Conservation (phyloP, 2,329 filamentous ascomycete genomes). For the Meredithiella fracta region DNA sequence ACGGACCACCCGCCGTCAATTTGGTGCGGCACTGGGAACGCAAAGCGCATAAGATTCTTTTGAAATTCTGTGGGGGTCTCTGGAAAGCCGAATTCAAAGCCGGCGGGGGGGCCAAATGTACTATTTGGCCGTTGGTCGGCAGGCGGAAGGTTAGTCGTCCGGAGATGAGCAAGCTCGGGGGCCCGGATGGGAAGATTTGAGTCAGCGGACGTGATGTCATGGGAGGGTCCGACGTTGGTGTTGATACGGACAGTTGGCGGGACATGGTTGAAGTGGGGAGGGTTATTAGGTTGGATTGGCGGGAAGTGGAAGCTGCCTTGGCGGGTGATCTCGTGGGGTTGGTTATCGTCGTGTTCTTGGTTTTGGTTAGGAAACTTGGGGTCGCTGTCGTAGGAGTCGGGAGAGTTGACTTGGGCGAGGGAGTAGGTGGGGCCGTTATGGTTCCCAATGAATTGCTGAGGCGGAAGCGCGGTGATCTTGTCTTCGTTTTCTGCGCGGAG, state of each 20-base stretch:
- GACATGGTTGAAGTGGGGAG: constrained; percentile 43
- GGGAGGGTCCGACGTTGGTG: constrained; percentile 14
- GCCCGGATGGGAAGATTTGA: constrained; percentile 24
- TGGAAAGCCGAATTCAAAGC: constrained; percentile 69
- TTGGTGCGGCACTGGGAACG: constrained; percentile 54
- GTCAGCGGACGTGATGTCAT: constrained; percentile 12
- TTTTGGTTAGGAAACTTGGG: background rate
- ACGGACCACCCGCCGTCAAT: constrained; percentile 73
- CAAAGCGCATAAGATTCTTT: constrained; percentile 78
- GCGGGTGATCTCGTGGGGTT: constrained; percentile 1
- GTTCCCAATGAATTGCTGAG: constrained; percentile 45
- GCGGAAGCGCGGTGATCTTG: constrained; percentile 64
- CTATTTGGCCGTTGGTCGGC: constrained; percentile 31
- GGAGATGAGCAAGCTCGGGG: constrained; percentile 41
- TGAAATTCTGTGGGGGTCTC: constrained; percentile 75
- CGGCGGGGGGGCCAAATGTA: constrained; percentile 41
- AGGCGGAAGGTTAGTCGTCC: constrained; percentile 27
- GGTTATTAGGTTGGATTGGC: constrained; percentile 30
- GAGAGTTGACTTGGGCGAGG: constrained; percentile 13
- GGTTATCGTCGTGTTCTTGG: background rate
- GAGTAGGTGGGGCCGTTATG: constrained; percentile 18
- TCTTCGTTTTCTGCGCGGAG: constrained; percentile 72
- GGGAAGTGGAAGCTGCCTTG: constrained; percentile 43
- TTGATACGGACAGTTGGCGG: constrained; percentile 22
- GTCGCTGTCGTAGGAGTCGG: constrained; percentile 10